Evolutionary conservation across 208 protist genomes (phyloP).

Genomic region (Porcisia hertigi): DNA sequence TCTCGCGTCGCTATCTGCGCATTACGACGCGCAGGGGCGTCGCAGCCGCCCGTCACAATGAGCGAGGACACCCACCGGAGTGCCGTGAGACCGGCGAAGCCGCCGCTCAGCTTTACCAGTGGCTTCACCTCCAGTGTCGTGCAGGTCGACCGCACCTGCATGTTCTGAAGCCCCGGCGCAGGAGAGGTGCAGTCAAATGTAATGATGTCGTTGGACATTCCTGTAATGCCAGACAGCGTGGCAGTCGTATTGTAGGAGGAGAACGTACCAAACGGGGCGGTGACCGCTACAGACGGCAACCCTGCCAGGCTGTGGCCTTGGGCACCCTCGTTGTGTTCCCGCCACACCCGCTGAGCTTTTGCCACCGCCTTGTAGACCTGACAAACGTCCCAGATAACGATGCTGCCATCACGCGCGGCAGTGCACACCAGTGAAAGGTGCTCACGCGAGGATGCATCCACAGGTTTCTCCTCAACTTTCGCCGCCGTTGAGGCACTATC

Average conservation of each 20-base stretch:
- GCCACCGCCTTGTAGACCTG: slow-evolving; percentile 77
- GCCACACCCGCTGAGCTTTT: slow-evolving; percentile 10
- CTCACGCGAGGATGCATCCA: slow-evolving; percentile 30
- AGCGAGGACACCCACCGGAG: slow-evolving; percentile 81
- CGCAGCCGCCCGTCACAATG: slow-evolving; percentile 58
- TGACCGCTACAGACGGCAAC: neutral
- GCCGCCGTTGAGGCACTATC: neutral
- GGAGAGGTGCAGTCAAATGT: slow-evolving; percentile 50
- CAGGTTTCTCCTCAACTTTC: neutral
- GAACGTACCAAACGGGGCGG: neutral
- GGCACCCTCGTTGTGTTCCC: slow-evolving; percentile 4
- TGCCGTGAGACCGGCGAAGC: slow-evolving; percentile 66
- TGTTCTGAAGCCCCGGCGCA: slow-evolving; percentile 28
- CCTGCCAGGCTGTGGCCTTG: neutral
- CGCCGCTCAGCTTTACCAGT: slow-evolving; percentile 81
- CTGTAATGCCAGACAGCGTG: neutral
- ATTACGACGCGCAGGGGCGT: slow-evolving; percentile 31
- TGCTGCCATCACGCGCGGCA: slow-evolving; percentile 78
- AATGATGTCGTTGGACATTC: slow-evolving; percentile 57
- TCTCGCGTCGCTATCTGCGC: slow-evolving; percentile 13
- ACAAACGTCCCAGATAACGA: slow-evolving; percentile 84
- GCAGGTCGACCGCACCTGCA: slow-evolving; percentile 70
- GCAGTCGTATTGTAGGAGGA: neutral
- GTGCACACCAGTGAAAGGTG: slow-evolving; percentile 86
- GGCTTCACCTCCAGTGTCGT: slow-evolving; percentile 75